These are phyloP conservation scores for Syzygium malaccense DNA, from an alignment of 441 rosid species.

Conservation along the genomic window DNA sequence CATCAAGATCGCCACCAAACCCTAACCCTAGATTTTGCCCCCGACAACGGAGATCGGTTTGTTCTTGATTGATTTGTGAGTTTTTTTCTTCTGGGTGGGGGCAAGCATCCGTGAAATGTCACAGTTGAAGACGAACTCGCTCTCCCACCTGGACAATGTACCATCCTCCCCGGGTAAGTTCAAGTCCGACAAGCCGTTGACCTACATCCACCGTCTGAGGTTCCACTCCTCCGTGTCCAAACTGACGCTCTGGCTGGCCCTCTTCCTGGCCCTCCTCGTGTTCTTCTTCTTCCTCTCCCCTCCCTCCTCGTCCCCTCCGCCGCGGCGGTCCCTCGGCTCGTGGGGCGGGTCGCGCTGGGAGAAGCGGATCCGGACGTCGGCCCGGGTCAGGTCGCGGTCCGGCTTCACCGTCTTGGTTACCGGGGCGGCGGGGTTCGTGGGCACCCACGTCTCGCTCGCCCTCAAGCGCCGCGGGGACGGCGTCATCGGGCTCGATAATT, in stretches of 20 bases:
- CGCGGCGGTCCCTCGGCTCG: background rate
- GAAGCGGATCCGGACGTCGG: slow-evolving; percentile 2
- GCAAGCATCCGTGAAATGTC: slow-evolving; percentile 3
- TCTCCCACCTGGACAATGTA: slow-evolving; percentile 2
- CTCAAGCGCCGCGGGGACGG: slow-evolving; percentile 8
- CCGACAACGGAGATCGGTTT: background rate
- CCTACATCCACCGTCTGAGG: slow-evolving; percentile 2
- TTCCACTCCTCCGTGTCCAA: slow-evolving; percentile 8
- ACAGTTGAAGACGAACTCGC: slow-evolving; percentile 3
- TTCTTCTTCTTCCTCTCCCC: background rate
- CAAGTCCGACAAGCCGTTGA: slow-evolving; percentile 6
- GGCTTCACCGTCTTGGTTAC: slow-evolving; percentile 1
- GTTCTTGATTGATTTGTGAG: background rate
- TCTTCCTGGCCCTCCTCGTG: background rate
- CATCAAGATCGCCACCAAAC: background rate
- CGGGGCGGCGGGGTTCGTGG: slow-evolving; percentile 11
- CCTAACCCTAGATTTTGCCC: background rate
- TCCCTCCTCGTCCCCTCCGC: background rate
- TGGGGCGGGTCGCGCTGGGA: slow-evolving; percentile 1
- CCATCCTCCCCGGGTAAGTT: slow-evolving; percentile 11
- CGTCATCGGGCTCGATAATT: slow-evolving; percentile 5
- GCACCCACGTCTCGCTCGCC: slow-evolving; percentile 9
- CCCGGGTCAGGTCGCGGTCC: background rate
- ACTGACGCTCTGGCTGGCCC: slow-evolving; percentile 8
- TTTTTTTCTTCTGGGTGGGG: background rate